Percentiles rank a stretch among this genome's conserved stretches.
phyloP scores from a whole-genome alignment of 306 rosid species.

The Trichosanthes truncata region DNA sequence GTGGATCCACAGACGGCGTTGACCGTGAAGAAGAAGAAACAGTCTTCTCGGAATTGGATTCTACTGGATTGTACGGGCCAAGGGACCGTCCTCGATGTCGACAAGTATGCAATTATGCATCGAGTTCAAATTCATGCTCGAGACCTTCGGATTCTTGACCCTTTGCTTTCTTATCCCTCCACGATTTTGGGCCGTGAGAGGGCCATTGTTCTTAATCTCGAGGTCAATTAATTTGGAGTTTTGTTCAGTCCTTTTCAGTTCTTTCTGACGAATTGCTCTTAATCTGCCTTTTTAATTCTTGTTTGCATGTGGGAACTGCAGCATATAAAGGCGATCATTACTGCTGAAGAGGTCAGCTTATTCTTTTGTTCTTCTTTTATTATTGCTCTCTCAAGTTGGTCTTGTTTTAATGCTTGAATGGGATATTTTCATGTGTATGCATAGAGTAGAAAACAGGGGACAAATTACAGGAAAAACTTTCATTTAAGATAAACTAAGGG shows the following conservation, averaged over 20 bases:
- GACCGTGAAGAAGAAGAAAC: conserved; percentile 64
- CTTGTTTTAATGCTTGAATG: not conserved
- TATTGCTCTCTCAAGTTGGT: not conserved
- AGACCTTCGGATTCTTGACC: conserved; percentile 89
- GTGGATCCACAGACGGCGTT: conserved; percentile 48
- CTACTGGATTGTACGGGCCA: conserved; percentile 47
- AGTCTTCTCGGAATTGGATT: conserved; percentile 74
- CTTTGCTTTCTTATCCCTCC: conserved; percentile 82
- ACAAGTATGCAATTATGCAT: conserved; percentile 85
- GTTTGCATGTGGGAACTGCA: conserved; percentile 27
- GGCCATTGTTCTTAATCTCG: conserved; percentile 91
- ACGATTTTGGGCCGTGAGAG: conserved; percentile 80
- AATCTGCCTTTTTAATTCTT: not conserved
- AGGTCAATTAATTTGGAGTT: conserved; percentile 25
- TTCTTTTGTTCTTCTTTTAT: conserved; percentile 9
- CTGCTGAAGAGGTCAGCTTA: conserved; percentile 78
- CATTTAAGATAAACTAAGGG: not conserved
- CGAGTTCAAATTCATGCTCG: conserved; percentile 87
- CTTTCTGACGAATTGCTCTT: not conserved
- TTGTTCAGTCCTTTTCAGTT: not conserved
- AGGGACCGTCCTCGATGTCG: conserved; percentile 60
- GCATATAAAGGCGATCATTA: conserved; percentile 96
- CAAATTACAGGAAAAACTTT: not conserved
- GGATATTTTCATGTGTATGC: not conserved
- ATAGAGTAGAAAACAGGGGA: not conserved